Conservation (phyloP, 2,329 filamentous ascomycete species). For the Neopestalotiopsis rosae region DNA sequence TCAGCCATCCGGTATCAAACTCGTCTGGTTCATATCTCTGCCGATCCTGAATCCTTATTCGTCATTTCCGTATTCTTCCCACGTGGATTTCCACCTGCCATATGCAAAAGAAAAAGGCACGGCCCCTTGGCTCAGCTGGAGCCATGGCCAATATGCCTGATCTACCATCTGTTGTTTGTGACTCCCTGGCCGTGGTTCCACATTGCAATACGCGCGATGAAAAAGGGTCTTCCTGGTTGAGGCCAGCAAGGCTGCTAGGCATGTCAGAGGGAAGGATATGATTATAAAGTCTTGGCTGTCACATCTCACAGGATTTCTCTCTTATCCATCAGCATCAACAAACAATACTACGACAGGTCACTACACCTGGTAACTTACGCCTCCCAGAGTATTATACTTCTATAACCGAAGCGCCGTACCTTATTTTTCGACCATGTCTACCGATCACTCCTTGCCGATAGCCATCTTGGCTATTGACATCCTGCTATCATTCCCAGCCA, state of each 20-base stretch:
- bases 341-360: neutral
- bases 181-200: neutral
- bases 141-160: neutral
- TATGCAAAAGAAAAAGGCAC: neutral
- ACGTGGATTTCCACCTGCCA: neutral
- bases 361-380: neutral
- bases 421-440: conserved; percentile 18
- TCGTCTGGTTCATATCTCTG: neutral
- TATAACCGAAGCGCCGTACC: neutral
- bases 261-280: neutral
- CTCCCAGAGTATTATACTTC: neutral
- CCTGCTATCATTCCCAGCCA: conserved; percentile 33
- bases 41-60: neutral
- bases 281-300: conserved; percentile 9
- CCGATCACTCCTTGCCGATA: conserved; percentile 23
- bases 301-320: neutral
- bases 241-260: neutral
- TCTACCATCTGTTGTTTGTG: neutral
- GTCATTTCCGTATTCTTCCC: neutral
- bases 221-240: neutral
- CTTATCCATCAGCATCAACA: neutral
- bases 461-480: conserved; percentile 42
- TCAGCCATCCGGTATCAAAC: neutral
- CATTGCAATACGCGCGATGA: neutral
- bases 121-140: neutral